These are phyloP conservation scores for Acidiella bohemica DNA, from an alignment of 495 filamentous ascomycete species.

Conservation along the genomic window DNA sequence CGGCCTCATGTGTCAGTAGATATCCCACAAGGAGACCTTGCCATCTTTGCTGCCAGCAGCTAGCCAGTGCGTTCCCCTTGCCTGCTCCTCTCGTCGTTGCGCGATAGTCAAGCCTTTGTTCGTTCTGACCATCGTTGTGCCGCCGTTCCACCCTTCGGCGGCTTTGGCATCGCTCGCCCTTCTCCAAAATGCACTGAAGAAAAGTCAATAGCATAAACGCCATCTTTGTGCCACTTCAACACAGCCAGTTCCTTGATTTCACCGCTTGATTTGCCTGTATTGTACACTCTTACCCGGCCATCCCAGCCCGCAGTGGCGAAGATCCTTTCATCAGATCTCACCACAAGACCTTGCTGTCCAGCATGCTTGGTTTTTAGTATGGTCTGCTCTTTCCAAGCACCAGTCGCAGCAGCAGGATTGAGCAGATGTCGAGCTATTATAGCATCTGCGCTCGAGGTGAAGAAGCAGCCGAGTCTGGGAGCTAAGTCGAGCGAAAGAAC, in stretches of 20 bases:
- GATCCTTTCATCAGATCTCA: slow-evolving; percentile 70
- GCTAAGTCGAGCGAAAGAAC: slow-evolving; percentile 63
- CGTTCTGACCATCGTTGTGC: no score
- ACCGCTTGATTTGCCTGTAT: no score
- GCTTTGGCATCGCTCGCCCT: slow-evolving; percentile 13
- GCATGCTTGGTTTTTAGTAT: slow-evolving; percentile 74
- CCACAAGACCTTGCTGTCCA: slow-evolving; percentile 66
- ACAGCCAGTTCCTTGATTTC: slow-evolving; percentile 83
- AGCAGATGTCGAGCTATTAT: slow-evolving; percentile 44
- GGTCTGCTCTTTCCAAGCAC: slow-evolving; percentile 16
- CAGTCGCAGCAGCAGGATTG: slow-evolving; percentile 26
- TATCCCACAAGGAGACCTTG: slow-evolving; percentile 91
- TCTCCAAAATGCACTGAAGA: no score
- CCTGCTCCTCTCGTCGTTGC: slow-evolving; percentile 42
- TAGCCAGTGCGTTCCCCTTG: slow-evolving; percentile 69
- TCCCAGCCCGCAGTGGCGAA: slow-evolving; percentile 96
- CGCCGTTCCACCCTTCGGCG: neutral
- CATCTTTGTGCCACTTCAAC: slow-evolving; percentile 86
- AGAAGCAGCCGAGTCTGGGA: slow-evolving; percentile 45
- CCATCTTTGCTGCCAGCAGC: slow-evolving; percentile 89
- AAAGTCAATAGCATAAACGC: slow-evolving; percentile 79
- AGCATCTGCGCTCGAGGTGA: slow-evolving; percentile 76
- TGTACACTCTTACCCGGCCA: slow-evolving; percentile 63
- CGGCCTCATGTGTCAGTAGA: no score
- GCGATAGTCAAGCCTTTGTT: slow-evolving; percentile 16